phyloP scores from a whole-genome alignment of 257 asterid genomes.

The Gentiana dahurica region DNA sequence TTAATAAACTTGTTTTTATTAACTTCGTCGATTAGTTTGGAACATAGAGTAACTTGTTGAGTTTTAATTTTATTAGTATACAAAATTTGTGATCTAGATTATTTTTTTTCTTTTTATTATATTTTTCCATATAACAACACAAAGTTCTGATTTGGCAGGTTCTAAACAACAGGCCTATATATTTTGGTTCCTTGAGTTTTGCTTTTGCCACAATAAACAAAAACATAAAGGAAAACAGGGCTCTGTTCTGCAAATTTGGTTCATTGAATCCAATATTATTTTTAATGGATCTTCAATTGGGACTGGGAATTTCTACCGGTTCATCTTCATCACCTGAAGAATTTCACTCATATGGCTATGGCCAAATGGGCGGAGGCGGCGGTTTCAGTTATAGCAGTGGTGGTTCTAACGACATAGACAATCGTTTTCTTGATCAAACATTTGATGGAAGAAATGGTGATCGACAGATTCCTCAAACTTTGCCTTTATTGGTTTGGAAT shows the following conservation, averaged over 20 bases:
- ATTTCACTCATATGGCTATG: slow-evolving; percentile 19
- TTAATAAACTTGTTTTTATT: too few relatives aligned
- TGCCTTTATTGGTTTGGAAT: slow-evolving; percentile 34
- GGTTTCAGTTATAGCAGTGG: too few relatives aligned
- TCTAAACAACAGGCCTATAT: not conserved
- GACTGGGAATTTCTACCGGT: slow-evolving; percentile 28
- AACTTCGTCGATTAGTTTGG: too few relatives aligned
- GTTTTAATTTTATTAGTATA: too few relatives aligned
- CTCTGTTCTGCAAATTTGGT: not conserved
- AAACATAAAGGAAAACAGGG: not conserved
- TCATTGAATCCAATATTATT: not conserved
- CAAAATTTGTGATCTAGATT: too few relatives aligned
- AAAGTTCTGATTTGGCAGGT: too few relatives aligned
- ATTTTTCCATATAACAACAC: not conserved
- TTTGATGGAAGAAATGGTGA: slow-evolving; percentile 13
- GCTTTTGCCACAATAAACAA: slow-evolving; percentile 5
- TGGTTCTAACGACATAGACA: slow-evolving; percentile 4
- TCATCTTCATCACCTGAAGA: slow-evolving; percentile 8
- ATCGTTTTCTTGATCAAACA: slow-evolving; percentile 16
- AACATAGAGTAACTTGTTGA: too few relatives aligned
- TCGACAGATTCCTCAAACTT: slow-evolving; percentile 21
- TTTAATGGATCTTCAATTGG: slow-evolving; percentile 44
- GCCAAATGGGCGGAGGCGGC: too few relatives aligned
- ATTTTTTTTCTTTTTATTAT: not conserved
- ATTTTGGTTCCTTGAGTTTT: slow-evolving; percentile 1